Evolutionary conservation across 1,284 basidiomycete species (phyloP), one percentile per base, ranked within the genome.

Genomic region (Taiwanofungus camphoratus): DNA sequence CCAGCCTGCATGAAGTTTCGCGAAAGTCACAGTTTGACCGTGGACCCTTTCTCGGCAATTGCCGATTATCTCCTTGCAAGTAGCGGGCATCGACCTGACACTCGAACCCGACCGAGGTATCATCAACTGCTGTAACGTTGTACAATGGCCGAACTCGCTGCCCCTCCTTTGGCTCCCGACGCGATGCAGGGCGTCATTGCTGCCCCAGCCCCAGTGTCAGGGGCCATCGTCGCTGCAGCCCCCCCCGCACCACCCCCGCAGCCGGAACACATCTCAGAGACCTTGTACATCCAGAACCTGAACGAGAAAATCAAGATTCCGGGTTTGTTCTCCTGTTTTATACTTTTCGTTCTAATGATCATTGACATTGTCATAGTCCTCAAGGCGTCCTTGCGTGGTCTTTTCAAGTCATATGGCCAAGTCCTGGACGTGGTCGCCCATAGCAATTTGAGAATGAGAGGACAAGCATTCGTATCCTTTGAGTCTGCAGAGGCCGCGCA

Each of bases 401-500:
- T 99, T 36, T 98, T 99, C 74, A 92, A 92, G 64, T 80, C 87
- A 24, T 99, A 98, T 59, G 91, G 92, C 15, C 85, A 88, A 46
- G 85, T 99, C 5, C 66, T 95, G 22, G 92, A 93, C 55, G 89
- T 99, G 13, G 85, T 92, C 6, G 92, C 94, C 5, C 95, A 99
- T 65, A 68, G 74, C 43, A 98, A 97, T 68, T 66, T 97, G 48
- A 81, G 95, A 24, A 99, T 99, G 96, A 77, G 96, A 31, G 95
- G 95, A 9, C 95, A 99, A 68, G 95, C 95, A 4, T 99, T 99
- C 59, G 89, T 99, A 15, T 92, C 90, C 23, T 96, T 99, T 63
- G 76, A 76, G 48, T 80, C 82, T 39, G 72, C 80, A 40, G 86
- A 94, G 46, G 76, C 79, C 42, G 95, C 95, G 23, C 76, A 78